Base-by-base conservation (phyloP, 176 grass and related monocot genomes). In the Olyra latifolia region DNA sequence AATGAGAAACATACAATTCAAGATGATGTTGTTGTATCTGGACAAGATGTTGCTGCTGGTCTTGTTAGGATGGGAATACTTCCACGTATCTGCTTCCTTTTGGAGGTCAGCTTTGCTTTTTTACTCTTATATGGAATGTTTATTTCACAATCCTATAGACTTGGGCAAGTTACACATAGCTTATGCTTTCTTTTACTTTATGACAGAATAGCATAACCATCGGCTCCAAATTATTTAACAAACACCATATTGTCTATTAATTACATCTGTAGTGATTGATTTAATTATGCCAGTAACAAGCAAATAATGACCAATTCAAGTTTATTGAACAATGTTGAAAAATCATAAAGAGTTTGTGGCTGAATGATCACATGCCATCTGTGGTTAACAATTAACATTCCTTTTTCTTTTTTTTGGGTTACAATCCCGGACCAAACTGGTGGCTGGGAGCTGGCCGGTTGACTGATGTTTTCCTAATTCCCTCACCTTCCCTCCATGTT, bases 61-160 rank as follows among this genome's bases (percentile, higher is more conserved):
- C 84, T 98, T 72, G 78, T 98, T 83, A 93, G 92, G 88, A 98
- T 98, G 96, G 91, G 88, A 86, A 82, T 93, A 74, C 85, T 98
- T 86, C 86, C 96, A 32, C 84, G 90, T 45, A 91, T 95, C 64
- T 95, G 96, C 79, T 93, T 84, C 58, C 88, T 93, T 86, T 88
- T 98, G 80, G 92, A 98, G 92, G 92, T 98, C 13, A 81, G 53
- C 14, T 58, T 57, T 83, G 8, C 14, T 15, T 10, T 56, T 59
- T 70, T 44, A 35, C 39, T 74, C 50, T 75, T 68, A 16, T 71
- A 60, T 56, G 41, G 12, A 1, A 19, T 42, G 29, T 48, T 72
- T 80, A 10, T 71, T 74, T 75, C 3, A 72, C 40, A 71, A 66
- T 64, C 56, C 23, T 78, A 24, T 17, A 75, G 72, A 22, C 48